These are phyloP conservation scores for Neopestalotiopsis sp. DNA, from an alignment of 2,329 filamentous ascomycete species.

Conservation along the genomic window DNA sequence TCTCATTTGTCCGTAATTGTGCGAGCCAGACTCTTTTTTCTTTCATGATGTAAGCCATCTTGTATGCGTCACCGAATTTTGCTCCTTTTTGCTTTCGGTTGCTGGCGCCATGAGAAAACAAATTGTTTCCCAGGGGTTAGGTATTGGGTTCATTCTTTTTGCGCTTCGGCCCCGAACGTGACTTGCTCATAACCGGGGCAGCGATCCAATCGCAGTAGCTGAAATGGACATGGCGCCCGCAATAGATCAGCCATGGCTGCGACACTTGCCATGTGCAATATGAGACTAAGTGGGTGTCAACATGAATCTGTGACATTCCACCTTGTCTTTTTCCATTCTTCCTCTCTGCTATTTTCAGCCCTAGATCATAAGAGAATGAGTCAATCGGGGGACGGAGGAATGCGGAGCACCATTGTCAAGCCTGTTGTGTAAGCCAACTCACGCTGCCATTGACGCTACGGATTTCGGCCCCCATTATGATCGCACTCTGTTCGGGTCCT, in stretches of 20 bases:
- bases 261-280: not conserved
- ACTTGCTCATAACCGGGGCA: not conserved
- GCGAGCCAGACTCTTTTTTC: too few relatives aligned
- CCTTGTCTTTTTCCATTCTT: too few relatives aligned
- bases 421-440: not conserved
- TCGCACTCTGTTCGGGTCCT: constrained; percentile 2
- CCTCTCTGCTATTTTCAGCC: too few relatives aligned
- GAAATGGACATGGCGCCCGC: not conserved
- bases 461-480: not conserved
- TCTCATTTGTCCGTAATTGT: too few relatives aligned
- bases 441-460: not conserved
- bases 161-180: not conserved
- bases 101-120: too few relatives aligned
- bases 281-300: too few relatives aligned
- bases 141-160: not conserved
- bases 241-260: constrained; percentile 2
- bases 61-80: too few relatives aligned
- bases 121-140: too few relatives aligned
- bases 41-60: too few relatives aligned
- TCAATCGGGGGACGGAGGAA: constrained; percentile 1
- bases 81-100: too few relatives aligned
- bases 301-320: too few relatives aligned
- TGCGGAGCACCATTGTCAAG: not conserved
- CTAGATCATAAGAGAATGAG: not conserved
- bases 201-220: not conserved